Base-by-base conservation (phyloP, 441 rosid genomes). In the Melastoma candidum region DNA sequence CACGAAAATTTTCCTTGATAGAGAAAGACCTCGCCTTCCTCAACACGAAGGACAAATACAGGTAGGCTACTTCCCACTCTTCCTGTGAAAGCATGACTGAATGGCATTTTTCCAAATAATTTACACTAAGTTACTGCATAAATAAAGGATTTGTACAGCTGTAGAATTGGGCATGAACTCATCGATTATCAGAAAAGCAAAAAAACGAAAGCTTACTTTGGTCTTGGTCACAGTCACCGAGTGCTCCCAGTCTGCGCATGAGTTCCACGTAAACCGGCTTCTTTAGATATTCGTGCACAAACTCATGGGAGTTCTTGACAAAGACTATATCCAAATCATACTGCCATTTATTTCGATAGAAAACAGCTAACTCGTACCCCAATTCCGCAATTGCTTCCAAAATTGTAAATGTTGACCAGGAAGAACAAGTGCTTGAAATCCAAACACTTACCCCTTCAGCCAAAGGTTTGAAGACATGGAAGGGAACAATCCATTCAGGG, bases 401-500 rank as follows among this genome's bases (percentile, higher is more conserved):
- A 29, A 3, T 29, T 29, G 36, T 7, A 7, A 29, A 3, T 29
- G 22, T 7, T 29, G 36, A 29, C 36, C 36, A 29, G 7, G 36
- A 3, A 7, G 36, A 29, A 29, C 36, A 29, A 29, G 36, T 3
- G 36, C 3, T 29, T 29, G 10, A 48, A 49, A 27, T 44, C 58
- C 50, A 22, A 59, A 56, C 61, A 39, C 41, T 14, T 75, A 82
- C 98, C 95, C 88, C 92, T 78, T 84, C 97, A 41, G 98, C 95
- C 77, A 93, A 71, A 12, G 83, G 63, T 67, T 88, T 93, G 79
- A 93, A 93, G 65, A 93, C 53, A 48, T 88, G 76, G 66, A 93
- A 85, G 57, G 96, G 97, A 49, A 93, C 97, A 63, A 93, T 80
- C 98, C 93, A 88, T 70, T 93, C 98, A 54, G 97, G 97, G 61